Conservation (phyloP, 257 asterid species). For the Verbena officinalis region DNA sequence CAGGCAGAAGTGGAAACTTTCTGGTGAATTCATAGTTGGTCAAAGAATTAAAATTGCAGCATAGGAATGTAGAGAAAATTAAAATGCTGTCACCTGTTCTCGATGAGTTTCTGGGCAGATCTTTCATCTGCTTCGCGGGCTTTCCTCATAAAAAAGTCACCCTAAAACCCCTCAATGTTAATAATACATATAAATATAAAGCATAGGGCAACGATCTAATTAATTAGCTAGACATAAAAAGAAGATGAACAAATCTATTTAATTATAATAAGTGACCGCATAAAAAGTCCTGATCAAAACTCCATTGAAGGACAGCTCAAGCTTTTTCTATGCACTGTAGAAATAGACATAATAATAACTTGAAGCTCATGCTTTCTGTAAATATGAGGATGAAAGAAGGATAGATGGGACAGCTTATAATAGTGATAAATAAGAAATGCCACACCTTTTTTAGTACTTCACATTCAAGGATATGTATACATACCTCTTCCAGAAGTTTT, state of each 20-base stretch:
- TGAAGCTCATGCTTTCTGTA: background rate
- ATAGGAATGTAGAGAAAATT: slow-evolving; percentile 9
- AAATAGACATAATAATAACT: background rate
- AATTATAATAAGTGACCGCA: background rate
- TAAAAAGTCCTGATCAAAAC: slow-evolving; percentile 13
- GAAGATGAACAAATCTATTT: slow-evolving; percentile 6
- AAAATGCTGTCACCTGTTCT: slow-evolving; percentile 49
- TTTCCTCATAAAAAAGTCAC: slow-evolving; percentile 60
- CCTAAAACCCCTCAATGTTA: slow-evolving; percentile 42
- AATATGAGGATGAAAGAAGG: background rate
- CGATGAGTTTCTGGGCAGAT: slow-evolving; percentile 55
- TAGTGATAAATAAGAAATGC: background rate
- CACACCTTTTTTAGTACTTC: slow-evolving; percentile 7
- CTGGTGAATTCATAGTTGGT: slow-evolving; percentile 22
- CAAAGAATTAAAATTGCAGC: slow-evolving; percentile 17
- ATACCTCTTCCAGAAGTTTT: slow-evolving; percentile 59
- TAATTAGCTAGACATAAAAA: slow-evolving; percentile 3
- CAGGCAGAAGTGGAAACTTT: slow-evolving; percentile 19
- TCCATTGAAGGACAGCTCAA: background rate
- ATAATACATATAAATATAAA: background rate
- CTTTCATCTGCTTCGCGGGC: slow-evolving; percentile 79
- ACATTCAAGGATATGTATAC: slow-evolving; percentile 24
- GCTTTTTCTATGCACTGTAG: background rate
- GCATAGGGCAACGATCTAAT: background rate
- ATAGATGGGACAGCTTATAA: background rate